Evolutionary conservation across 208 protist species (phyloP), one percentile per base, ranked within the genome.

Genomic region (Leishmania arabica): DNA sequence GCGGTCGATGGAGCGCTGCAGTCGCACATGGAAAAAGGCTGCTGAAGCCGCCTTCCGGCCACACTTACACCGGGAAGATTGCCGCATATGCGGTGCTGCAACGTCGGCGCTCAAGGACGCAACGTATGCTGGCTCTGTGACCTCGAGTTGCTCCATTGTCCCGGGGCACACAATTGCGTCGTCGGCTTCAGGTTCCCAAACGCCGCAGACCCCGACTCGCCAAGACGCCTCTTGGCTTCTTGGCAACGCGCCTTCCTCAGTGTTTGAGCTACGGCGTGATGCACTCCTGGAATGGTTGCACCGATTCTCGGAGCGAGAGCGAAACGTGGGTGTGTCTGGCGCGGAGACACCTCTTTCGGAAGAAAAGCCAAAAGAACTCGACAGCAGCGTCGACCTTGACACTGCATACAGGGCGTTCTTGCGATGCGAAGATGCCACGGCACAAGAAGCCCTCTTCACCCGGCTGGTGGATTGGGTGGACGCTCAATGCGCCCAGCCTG

Each of bases 61-160:
- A 6, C 91, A 94, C 73, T 21, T 94, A 75, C 91, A 94, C 81
- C 66, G 19, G 27, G 74, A 45, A 8, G 78, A 79, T 1, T 94
- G 91, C 75, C 73, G 73, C 37, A 87, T 94, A 51, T 94, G 91
- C 60, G 53, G 40, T 7, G 40, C 82, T 0, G 82, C 82, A 4
- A 49, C 31, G n/a, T n/a, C 77, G 6, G 40, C 51, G 15, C 77
- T 53, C 0, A 73, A 51, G n/a, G 37, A 31, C 8, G n/a, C 42
- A 1, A 24, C 3, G 49, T 5, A 72, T 72, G 42, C 4, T 42
- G 4, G 1, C 7, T 7, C 68, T 34, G 4, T 7, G 13, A 31
- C 9, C 40, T 27, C 27, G 21, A 72, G 27, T 2, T 47, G 21
- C 27, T 27, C 68, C 42, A 53, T 5, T 51, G 15, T 17, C 42